A percentile compares a stretch with the other conserved stretches of the same genome.
Evolutionary conservation across 2,329 filamentous ascomycete species (phyloP).

Genomic region (Emergomyces africanus): DNA sequence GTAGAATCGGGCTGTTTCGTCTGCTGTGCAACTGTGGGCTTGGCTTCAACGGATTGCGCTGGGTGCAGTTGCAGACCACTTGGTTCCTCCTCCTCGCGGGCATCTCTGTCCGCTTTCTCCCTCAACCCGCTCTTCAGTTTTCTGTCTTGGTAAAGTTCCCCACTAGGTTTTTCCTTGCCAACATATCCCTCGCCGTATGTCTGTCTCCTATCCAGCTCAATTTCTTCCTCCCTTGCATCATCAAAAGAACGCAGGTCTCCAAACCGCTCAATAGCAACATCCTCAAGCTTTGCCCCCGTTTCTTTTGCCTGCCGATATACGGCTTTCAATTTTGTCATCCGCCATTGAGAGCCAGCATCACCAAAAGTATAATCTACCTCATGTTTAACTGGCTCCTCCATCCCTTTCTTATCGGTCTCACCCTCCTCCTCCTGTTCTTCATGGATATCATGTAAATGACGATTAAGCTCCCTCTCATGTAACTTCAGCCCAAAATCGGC

Average conservation of each 20-base stretch:
- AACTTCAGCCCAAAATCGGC: slow-evolving; percentile 57
- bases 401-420: slow-evolving; percentile 13
- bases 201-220: slow-evolving; percentile 71
- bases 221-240: slow-evolving; percentile 81
- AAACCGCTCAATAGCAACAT: slow-evolving; percentile 70
- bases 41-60: slow-evolving; percentile 46
- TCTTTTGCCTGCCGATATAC: slow-evolving; percentile 73
- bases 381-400: slow-evolving; percentile 38
- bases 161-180: slow-evolving; percentile 73
- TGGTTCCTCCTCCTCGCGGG: slow-evolving; percentile 18
- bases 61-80: slow-evolving; percentile 20
- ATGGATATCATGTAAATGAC: slow-evolving; percentile 50
- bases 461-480: slow-evolving; percentile 71
- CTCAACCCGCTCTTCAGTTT: slow-evolving; percentile 45
- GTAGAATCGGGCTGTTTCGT: slow-evolving; percentile 57
- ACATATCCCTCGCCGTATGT: slow-evolving; percentile 77
- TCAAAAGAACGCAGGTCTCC: slow-evolving; percentile 77
- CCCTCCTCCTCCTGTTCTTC: slow-evolving; percentile 39
- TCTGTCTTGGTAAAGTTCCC: slow-evolving; percentile 71
- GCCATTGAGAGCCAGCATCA: slow-evolving; percentile 81
- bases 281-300: slow-evolving; percentile 58
- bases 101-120: slow-evolving; percentile 18
- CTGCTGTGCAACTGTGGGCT: slow-evolving; percentile 36
- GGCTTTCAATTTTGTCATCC: slow-evolving; percentile 85
- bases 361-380: slow-evolving; percentile 76